A percentile compares a stretch with the other conserved stretches of the same genome.
These are phyloP conservation scores for Cenchrus purpureus DNA, from an alignment of 176 grass and related monocot genomes.

Conservation along the genomic window DNA sequence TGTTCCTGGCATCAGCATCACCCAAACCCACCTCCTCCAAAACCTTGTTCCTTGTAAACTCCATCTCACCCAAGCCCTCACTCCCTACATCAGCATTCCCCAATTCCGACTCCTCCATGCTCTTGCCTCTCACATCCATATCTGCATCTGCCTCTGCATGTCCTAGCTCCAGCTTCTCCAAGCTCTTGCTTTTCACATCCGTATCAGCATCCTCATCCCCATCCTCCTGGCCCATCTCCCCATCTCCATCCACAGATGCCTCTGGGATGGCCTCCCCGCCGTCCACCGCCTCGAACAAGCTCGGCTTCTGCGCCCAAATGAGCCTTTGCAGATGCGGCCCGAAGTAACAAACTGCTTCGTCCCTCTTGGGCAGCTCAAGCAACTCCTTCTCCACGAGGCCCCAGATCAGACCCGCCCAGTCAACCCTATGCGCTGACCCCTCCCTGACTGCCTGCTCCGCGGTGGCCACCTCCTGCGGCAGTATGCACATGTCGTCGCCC, in stretches of 20 bases:
- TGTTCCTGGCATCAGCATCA: slow-evolving; percentile 43
- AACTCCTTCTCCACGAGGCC: slow-evolving; percentile 88
- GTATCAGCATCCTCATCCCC: slow-evolving; percentile 25
- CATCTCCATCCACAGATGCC: slow-evolving; percentile 48
- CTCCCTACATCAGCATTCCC: slow-evolving; percentile 19
- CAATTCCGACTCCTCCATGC: slow-evolving; percentile 38
- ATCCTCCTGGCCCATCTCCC: slow-evolving; percentile 54
- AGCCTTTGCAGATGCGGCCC: slow-evolving; percentile 75
- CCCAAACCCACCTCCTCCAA: slow-evolving; percentile 15
- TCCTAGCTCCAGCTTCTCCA: slow-evolving; percentile 29
- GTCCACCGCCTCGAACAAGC: slow-evolving; percentile 46
- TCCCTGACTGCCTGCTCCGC: slow-evolving; percentile 69
- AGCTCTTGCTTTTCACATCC: slow-evolving; percentile 2
- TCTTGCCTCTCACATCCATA: slow-evolving; percentile 45
- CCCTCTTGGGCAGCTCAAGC: slow-evolving; percentile 51
- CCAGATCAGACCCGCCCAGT: slow-evolving; percentile 86
- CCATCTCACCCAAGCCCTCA: slow-evolving; percentile 27
- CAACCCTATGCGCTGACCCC: slow-evolving; percentile 71
- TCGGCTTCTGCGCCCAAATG: slow-evolving; percentile 57
- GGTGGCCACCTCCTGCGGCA: slow-evolving; percentile 65
- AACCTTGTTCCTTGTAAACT: background rate
- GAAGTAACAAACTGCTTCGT: slow-evolving; percentile 62
- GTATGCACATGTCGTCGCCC: slow-evolving; percentile 67
- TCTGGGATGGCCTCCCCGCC: slow-evolving; percentile 43
- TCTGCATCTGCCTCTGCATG: background rate